phyloP scores from a whole-genome alignment of 345 rosid species.

The Salix brachista region DNA sequence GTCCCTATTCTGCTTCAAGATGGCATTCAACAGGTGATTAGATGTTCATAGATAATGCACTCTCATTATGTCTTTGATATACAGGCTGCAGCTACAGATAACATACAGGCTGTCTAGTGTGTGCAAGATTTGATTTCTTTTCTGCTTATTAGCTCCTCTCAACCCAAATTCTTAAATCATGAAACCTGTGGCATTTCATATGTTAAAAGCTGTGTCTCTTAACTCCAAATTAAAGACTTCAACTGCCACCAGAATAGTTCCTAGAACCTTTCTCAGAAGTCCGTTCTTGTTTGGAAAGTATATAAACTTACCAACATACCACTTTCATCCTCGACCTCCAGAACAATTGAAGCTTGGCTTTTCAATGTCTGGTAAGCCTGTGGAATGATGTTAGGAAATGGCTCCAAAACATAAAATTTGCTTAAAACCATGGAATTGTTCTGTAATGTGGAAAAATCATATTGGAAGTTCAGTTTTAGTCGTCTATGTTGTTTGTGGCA shows the following conservation, averaged over 20 bases:
- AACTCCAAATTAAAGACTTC: no score
- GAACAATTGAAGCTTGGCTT: background rate
- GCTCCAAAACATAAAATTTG: background rate
- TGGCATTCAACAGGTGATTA: conserved; percentile 53
- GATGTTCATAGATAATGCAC: background rate
- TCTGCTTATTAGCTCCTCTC: background rate
- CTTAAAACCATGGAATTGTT: background rate
- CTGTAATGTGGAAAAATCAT: background rate
- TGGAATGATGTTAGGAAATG: background rate
- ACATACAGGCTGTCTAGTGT: background rate
- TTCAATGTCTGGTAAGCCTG: background rate
- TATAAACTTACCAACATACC: no score
- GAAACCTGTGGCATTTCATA: no score
- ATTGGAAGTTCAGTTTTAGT: background rate
- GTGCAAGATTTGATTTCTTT: background rate
- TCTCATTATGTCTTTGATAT: background rate
- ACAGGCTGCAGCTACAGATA: background rate
- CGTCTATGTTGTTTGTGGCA: background rate
- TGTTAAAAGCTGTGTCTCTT: no score
- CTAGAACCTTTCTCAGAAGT: no score
- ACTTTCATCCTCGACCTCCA: no score
- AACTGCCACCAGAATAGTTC: no score
- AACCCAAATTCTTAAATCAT: background rate
- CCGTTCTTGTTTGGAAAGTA: no score
- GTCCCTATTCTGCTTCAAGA: conserved; percentile 51